Percentiles rank a stretch among this genome's conserved stretches.
These are phyloP conservation scores for Tetratostichococcus sp. DNA, from an alignment of 139 green algal species.

Conservation along the genomic window DNA sequence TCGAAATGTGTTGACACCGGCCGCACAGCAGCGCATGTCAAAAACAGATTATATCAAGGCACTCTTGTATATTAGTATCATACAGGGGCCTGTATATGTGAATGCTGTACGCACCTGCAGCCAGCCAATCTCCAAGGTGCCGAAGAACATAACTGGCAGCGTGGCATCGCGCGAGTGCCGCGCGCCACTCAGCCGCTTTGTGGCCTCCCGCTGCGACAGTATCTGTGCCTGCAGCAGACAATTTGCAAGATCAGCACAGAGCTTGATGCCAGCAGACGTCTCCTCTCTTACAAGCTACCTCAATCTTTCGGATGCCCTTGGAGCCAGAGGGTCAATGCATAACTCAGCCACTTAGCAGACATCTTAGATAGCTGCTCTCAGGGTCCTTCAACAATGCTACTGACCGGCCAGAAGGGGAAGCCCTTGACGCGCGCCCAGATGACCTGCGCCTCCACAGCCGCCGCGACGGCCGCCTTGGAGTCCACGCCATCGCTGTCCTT, in stretches of 20 bases:
- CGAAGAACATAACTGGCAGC: constrained; percentile 71
- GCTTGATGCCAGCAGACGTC: too few species aligned
- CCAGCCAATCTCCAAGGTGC: constrained; percentile 70
- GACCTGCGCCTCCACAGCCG: constrained; percentile 10
- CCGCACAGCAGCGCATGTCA: too few species aligned
- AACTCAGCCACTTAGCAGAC: too few species aligned
- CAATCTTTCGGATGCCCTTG: too few species aligned
- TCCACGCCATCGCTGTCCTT: not conserved
- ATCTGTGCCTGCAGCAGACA: constrained; percentile 42
- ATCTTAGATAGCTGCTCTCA: not conserved
- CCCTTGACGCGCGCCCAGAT: constrained; percentile 67
- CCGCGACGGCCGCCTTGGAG: not conserved
- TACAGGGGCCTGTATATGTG: too few species aligned
- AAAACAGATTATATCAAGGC: too few species aligned
- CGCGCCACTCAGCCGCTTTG: constrained; percentile 8
- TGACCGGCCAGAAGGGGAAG: constrained; percentile 75
- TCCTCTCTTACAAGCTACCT: too few species aligned
- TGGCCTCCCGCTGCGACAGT: constrained; percentile 7
- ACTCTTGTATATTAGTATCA: too few species aligned
- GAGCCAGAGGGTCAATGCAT: too few species aligned
- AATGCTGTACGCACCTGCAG: too few species aligned
- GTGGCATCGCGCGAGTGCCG: not conserved
- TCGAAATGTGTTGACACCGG: too few species aligned
- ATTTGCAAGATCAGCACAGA: too few species aligned
- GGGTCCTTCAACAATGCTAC: not conserved